Evolutionary conservation across 1,139 yeast species (phyloP), one percentile per base, ranked within the genome.

Genomic region (Torulaspora pretoriensis): DNA sequence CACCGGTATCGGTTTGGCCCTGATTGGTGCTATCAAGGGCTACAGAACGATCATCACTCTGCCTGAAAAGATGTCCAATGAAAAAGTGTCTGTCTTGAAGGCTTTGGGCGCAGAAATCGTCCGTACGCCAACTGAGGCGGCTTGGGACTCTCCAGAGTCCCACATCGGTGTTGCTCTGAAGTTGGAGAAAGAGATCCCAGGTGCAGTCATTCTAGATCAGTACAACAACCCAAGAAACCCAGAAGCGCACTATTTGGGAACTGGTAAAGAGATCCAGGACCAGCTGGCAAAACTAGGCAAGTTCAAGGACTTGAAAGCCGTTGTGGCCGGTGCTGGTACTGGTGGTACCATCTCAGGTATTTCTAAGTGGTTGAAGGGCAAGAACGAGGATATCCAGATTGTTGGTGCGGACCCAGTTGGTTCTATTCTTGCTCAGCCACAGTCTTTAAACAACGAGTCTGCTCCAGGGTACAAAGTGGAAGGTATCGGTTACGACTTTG

Each of bases 11-110:
- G 96, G 95, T 52, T 74, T 87, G 57, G 95, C 96, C 4, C 73
- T 87, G 37, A 81, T 86, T 17, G 95, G 94, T 56, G 95, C 95
- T 35, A 87, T 87, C 42, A 81, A 78, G 62, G 95, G 95, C 40
- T 87, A 87, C 70, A 74, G 94, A 67, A 85, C 94, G 46, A 87
- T 87, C 61, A 87, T 87, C 64, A 86, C 95, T 5, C 74, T 87
- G 56, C 96, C 96, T 28, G 95, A 87, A 70, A 87, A 87, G 71
- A 87, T 87, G 96, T 84, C 94, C 31, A 86, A 86, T 64, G 96
- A 87, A 65, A 87, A 87, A 66, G 95, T 87, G 28, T 80, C 90
- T 40, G 95, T 87, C 6, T 76, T 87, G 66, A 86, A 86, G 68
- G 95, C 95, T 3, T 73, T 87, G 48, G 96, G 96, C 44, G 95